These are phyloP conservation scores for Myxozyma mucilagina DNA, from an alignment of 805 yeast genomes.

Conservation along the genomic window DNA sequence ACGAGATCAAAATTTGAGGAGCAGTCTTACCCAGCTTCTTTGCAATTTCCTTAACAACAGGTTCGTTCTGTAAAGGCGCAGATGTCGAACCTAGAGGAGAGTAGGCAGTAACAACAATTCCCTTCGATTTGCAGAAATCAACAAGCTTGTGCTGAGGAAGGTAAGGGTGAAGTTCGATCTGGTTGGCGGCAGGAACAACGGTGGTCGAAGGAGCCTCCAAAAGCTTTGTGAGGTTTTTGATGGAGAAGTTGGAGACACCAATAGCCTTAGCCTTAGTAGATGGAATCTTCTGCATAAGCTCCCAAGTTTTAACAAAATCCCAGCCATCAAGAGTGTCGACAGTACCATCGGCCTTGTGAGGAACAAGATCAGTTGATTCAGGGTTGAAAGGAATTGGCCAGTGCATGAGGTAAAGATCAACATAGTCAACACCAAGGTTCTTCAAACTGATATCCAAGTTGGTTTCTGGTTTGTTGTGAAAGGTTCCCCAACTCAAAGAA, in stretches of 20 bases:
- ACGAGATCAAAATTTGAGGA: constrained; percentile 60
- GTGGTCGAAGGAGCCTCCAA: constrained; percentile 38
- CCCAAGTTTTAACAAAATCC: constrained; percentile 59
- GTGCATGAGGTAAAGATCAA: constrained; percentile 76
- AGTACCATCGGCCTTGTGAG: constrained; percentile 44
- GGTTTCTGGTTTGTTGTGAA: constrained; percentile 45
- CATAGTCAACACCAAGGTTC: constrained; percentile 69
- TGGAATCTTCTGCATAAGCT: constrained; percentile 60
- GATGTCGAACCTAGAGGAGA: constrained; percentile 66
- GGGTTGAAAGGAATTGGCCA: constrained; percentile 69
- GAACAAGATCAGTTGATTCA: constrained; percentile 43
- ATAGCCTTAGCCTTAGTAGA: constrained; percentile 58
- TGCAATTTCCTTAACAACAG: constrained; percentile 56
- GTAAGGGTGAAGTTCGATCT: constrained; percentile 75
- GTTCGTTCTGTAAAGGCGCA: constrained; percentile 44
- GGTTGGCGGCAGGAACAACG: constrained; percentile 68
- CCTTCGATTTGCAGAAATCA: constrained; percentile 53
- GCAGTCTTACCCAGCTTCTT: constrained; percentile 53
- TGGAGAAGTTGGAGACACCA: constrained; percentile 77
- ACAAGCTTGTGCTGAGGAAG: constrained; percentile 65
- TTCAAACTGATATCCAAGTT: constrained; percentile 61
- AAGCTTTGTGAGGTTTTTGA: constrained; percentile 24
- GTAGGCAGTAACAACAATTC: constrained; percentile 68
- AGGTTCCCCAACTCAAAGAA: constrained; percentile 37
- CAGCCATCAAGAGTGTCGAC: constrained; percentile 41